Evolutionary conservation across 1,284 basidiomycete species (phyloP).

Genomic region (Ganoderma lingzhi): DNA sequence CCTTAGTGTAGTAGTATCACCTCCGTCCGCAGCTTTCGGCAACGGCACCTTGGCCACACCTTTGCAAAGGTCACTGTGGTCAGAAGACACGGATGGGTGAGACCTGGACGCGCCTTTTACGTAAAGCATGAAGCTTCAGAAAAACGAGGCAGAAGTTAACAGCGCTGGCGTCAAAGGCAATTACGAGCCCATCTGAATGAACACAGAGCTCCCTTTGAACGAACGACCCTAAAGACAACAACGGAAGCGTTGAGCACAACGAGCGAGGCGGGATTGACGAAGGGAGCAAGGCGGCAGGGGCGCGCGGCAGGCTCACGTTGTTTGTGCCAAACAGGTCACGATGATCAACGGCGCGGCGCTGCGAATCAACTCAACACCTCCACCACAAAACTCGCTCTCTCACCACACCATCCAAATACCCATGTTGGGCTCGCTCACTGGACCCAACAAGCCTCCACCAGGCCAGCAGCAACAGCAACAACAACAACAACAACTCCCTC

Average conservation of each 20-base stretch:
- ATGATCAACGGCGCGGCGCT: constrained; percentile 41
- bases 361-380: constrained; percentile 40
- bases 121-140: constrained; percentile 31
- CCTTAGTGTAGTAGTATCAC: background rate
- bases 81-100: background rate
- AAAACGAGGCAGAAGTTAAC: constrained; percentile 34
- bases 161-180: constrained; percentile 26
- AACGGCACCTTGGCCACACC: background rate
- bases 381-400: constrained; percentile 39
- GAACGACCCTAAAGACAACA: constrained; percentile 1
- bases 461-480: constrained; percentile 47
- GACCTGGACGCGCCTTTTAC: constrained; percentile 25
- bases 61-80: background rate
- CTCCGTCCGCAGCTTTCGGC: background rate
- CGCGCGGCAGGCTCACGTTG: constrained; percentile 27
- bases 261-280: constrained; percentile 14
- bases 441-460: constrained; percentile 44
- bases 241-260: constrained; percentile 19
- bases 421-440: constrained; percentile 76
- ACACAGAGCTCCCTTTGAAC: background rate
- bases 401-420: constrained; percentile 55
- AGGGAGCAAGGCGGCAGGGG: constrained; percentile 13
- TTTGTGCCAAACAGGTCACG: constrained; percentile 39
- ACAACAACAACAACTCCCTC: constrained; percentile 51
- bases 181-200: background rate